phyloP scores from a whole-genome alignment of 116 monocot genomes.

The Zostera marina region DNA sequence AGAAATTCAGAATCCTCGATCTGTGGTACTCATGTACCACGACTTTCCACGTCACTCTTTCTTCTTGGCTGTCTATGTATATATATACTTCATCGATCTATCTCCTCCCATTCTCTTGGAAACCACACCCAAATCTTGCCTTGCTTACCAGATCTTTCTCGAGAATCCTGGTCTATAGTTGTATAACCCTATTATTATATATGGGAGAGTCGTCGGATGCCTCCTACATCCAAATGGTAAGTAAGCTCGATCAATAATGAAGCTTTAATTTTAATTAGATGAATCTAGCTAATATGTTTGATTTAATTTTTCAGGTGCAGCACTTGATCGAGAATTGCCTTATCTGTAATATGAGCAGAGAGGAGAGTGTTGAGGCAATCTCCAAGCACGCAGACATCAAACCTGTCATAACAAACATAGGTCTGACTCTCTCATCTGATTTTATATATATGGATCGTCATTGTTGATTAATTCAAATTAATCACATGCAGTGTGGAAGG shows the following conservation, averaged over 20 bases:
- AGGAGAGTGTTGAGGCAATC: slow-evolving; percentile 64
- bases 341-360: slow-evolving; percentile 51
- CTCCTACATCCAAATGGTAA: slow-evolving; percentile 7
- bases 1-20: neutral
- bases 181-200: no score
- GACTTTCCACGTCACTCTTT: neutral
- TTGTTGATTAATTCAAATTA: neutral
- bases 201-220: neutral
- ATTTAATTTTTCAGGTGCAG: slow-evolving; percentile 41
- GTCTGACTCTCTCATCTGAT: slow-evolving; percentile 6
- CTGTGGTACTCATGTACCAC: neutral
- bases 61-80: neutral
- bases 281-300: neutral
- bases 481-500: slow-evolving; percentile 44
- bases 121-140: no score
- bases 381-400: slow-evolving; percentile 69
- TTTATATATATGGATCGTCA: neutral
- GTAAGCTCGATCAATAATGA: neutral
- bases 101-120: no score
- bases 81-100: no score
- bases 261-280: neutral
- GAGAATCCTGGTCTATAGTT: no score
- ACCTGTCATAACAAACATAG: slow-evolving; percentile 77
- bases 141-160: no score
- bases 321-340: slow-evolving; percentile 85